phyloP scores from a whole-genome alignment of 164 flowering plant genomes.

The Cinnamomum chago region DNA sequence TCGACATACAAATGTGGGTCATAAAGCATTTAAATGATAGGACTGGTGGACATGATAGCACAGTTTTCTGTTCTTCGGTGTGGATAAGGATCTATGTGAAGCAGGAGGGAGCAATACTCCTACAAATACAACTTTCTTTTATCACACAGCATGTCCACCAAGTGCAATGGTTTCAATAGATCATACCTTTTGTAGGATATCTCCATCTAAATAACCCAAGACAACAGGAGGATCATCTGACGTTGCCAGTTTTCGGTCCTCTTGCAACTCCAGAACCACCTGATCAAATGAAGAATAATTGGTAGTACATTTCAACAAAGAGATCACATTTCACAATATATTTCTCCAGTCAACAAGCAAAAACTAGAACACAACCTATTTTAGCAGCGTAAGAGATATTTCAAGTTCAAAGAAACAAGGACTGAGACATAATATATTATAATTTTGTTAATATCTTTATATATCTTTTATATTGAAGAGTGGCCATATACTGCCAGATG shows the following conservation, averaged over 20 bases:
- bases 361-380: not conserved
- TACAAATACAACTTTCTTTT: too few species aligned
- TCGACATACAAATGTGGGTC: not conserved
- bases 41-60: not conserved
- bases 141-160: not conserved
- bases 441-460: not conserved
- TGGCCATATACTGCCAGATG: not conserved
- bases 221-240: slow-evolving; percentile 89
- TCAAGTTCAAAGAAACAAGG: not conserved
- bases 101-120: not conserved
- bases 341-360: not conserved
- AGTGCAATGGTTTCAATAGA: not conserved
- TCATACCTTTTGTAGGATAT: slow-evolving; percentile 58
- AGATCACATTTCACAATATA: not conserved
- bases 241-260: slow-evolving; percentile 66
- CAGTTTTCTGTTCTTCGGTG: not conserved
- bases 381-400: not conserved
- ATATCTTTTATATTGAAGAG: too few species aligned
- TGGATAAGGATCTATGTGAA: not conserved
- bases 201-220: slow-evolving; percentile 64
- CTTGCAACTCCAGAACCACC: slow-evolving; percentile 83
- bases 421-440: not conserved
- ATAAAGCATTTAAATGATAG: not conserved
- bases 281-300: slow-evolving; percentile 18
- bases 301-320: not conserved